Evolutionary conservation across 768 basidiomycete species (phyloP).

Genomic region (Kwoniella europaea): DNA sequence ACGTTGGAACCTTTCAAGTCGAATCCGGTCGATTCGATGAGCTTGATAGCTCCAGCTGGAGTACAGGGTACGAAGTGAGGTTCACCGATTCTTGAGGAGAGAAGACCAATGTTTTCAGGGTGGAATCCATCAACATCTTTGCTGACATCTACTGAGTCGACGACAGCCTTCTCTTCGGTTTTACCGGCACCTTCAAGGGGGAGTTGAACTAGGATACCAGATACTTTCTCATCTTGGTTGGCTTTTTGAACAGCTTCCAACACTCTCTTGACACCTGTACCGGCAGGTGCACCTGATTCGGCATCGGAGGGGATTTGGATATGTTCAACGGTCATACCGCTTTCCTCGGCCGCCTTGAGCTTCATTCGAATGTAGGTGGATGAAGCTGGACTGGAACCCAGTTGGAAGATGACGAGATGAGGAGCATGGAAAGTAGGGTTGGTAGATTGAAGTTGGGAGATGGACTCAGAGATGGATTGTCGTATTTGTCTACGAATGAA

Average conservation of each 20-base stretch:
- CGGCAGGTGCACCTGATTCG: conserved; percentile 46
- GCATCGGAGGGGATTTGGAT: conserved; percentile 62
- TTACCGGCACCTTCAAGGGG: conserved; percentile 81
- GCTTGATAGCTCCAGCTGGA: conserved; percentile 85
- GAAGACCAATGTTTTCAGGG: conserved; percentile 95
- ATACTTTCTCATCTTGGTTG: conserved; percentile 79
- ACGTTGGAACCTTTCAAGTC: conserved; percentile 76
- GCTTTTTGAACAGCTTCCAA: conserved; percentile 77
- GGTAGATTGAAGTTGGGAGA: conserved; percentile 67
- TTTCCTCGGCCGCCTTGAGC: conserved; percentile 89
- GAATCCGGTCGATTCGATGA: conserved; percentile 85
- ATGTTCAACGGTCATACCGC: conserved; percentile 85
- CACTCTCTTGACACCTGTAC: conserved; percentile 68
- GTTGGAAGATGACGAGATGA: conserved; percentile 88
- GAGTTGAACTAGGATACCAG: conserved; percentile 92
- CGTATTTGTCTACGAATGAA: conserved; percentile 71
- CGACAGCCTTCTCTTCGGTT: conserved; percentile 84
- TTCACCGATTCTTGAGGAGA: conserved; percentile 83
- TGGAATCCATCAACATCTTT: conserved; percentile 99
- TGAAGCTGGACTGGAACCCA: conserved; percentile 89
- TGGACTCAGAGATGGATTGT: conserved; percentile 71
- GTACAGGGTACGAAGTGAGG: conserved; percentile 96
- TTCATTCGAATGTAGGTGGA: conserved; percentile 96
- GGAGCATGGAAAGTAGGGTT: conserved; percentile 86
- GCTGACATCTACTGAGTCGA: conserved; percentile 89